Evolutionary conservation across 208 protist genomes (phyloP), one percentile per base, ranked within the genome.

Genomic region (Naegleria gruberi): DNA sequence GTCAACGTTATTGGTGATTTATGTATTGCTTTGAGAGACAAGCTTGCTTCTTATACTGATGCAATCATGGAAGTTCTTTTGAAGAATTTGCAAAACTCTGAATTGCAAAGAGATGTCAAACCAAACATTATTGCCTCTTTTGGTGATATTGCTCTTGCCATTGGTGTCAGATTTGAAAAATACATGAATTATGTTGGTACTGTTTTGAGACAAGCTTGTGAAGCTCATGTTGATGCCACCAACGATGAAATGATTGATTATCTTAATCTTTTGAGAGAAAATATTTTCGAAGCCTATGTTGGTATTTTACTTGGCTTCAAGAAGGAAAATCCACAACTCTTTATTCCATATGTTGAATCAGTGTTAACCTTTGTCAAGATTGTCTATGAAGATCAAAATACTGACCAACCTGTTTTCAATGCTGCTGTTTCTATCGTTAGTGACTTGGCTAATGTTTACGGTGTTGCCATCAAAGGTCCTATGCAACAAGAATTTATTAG

Each of bases 1-100:
- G 95, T 99, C 37, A 96, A 95, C 51, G 94, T 97, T 1, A 90
- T 98, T n/a, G 96, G 97, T 84, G 98, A 99, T 94, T 92, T 99
- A n/a, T 95, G 94, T 89, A 94, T 96, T 82, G 93, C 94, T 45
- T 94, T 98, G 40, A 92, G 93, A 17, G 85, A 90, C 26, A 91
- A 94, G 30, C 87, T 98, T 43, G 40, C 89, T 45, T 94, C 94
- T 30, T 98, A 96, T 90, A 94, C 94, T 86, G 91, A 94, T 46
- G 91, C 93, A 19, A 92, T 98, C 85, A 95, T 99, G 89, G 91
- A 93, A 82, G 91, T 95, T 41, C 91, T 99, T 37, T 94, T 98
- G 57, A 90, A 91, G 37, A 95, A 95, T 90, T 92, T 97, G 34
- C 46, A 91, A 42, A 95, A 95, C 91, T 91, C 92, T 26, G 89